These are phyloP conservation scores for Trichocomaceae sp. DNA, from an alignment of 2,329 filamentous ascomycete species.

Conservation along the genomic window DNA sequence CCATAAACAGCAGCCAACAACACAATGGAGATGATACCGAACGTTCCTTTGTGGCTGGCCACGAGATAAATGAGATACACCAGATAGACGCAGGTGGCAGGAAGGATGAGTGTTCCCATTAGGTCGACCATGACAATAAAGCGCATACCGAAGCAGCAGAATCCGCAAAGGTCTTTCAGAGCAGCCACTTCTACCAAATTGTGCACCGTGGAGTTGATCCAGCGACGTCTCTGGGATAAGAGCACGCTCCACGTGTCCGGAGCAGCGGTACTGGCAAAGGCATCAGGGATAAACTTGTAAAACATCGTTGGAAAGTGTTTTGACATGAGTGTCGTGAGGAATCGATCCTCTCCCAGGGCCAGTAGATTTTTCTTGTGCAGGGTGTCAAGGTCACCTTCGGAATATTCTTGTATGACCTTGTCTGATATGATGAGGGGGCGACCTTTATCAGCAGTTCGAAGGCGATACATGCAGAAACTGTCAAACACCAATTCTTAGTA, in stretches of 20 bases:
- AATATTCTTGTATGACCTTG: constrained; percentile 79
- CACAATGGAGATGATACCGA: constrained; percentile 79
- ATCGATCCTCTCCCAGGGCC: constrained; percentile 93
- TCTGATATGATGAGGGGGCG: constrained; percentile 92
- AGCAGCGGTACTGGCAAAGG: constrained; percentile 86
- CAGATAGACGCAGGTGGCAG: constrained; percentile 79
- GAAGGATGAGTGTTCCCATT: constrained; percentile 83
- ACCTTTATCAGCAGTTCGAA: constrained; percentile 87
- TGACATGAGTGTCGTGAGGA: constrained; percentile 93
- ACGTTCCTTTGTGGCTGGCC: constrained; percentile 61
- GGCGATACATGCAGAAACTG: constrained; percentile 98
- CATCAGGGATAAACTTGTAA: constrained; percentile 92
- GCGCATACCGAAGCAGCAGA: constrained; percentile 98
- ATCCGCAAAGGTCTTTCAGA: constrained; percentile 90
- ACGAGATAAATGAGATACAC: constrained; percentile 80
- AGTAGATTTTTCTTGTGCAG: constrained; percentile 91
- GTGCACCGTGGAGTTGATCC: constrained; percentile 99
- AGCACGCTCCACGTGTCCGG: constrained; percentile 91
- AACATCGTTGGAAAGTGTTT: constrained; percentile 95
- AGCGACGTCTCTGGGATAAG: constrained; percentile 94
- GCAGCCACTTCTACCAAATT: constrained; percentile 87
- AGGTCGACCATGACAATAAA: constrained; percentile 95
- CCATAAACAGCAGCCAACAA: constrained; percentile 91
- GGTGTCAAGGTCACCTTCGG: constrained; percentile 83
- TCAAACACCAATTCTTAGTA: constrained; percentile 30